Evolutionary conservation across 2,329 filamentous ascomycete genomes (phyloP), one percentile per base, ranked within the genome.

Genomic region (Calonectria leucothoes): DNA sequence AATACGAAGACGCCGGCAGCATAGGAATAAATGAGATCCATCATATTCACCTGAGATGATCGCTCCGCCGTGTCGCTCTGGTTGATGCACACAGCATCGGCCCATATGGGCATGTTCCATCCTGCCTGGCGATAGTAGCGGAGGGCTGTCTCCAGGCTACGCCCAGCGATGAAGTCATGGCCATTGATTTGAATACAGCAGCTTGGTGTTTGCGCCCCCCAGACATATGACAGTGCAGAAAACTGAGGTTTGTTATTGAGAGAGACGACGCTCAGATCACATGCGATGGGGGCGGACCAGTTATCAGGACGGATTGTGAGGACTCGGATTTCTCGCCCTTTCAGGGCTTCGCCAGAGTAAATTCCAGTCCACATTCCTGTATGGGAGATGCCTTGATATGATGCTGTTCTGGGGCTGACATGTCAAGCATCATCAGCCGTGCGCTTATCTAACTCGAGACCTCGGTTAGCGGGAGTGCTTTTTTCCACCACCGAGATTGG

Each of bases 61-160:
- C 27, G 51, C n/a, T 55, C 51, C 29, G 88, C 88, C 17, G 7
- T 33, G 29, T 55, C 51, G 51, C 27, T n/a, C 51, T 55, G 51
- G 8, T 55, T 55, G 27, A 55, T 55, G 27, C 51, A 55, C 14
- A 55, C 51, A 33, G 51, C 51, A 55, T 55, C 51, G 4, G 27
- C 51, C 51, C 51, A 55, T n/a, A 55, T 55, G 27, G 51, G 51
- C 29, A 55, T 55, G 20, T 55, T 12, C 51, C 51, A 55, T 17
- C 27, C 51, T 12, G 51, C 51, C 15, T 55, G 51, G 12, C 51
- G 51, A n/a, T 55, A 55, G 12, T 55, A 55, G 25, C 51, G 51
- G 51, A 55, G 51, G 17, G 51, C 51, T n/a, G 51, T 55, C 51
- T 55, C 51, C 51, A 55, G 6, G 29, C 51, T 55, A 12, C 51